Evolutionary conservation across 1,284 basidiomycete species (phyloP).

Genomic region (Boletellus dicymbophilus): DNA sequence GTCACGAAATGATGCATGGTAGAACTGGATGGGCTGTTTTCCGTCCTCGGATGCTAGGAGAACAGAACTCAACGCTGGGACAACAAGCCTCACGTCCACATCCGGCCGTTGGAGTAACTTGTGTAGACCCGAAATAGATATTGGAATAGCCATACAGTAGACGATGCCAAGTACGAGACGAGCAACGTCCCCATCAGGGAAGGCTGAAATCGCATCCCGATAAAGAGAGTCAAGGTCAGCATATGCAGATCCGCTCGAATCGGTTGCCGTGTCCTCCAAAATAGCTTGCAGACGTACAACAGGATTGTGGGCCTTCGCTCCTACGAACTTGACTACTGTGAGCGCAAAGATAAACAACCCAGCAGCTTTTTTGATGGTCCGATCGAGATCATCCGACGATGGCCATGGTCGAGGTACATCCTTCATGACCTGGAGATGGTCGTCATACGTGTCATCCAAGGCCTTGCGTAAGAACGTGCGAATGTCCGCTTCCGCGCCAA

Average conservation of each 20-base stretch:
- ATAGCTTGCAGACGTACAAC: constrained; percentile 15
- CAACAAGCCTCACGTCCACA: constrained; percentile 16
- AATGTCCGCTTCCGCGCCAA: constrained; percentile 21
- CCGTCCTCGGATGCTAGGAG: constrained; percentile 21
- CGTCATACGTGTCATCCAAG: constrained; percentile 10
- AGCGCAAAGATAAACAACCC: constrained; percentile 31
- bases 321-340: constrained; percentile 23
- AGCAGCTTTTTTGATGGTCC: constrained; percentile 19
- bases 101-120: constrained; percentile 13
- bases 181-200: constrained; percentile 13
- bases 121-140: constrained; percentile 19
- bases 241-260: constrained; percentile 13
- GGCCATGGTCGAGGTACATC: constrained; percentile 27
- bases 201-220: constrained; percentile 21
- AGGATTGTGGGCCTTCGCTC: constrained; percentile 14
- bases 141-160: constrained; percentile 15
- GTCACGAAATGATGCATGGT: constrained; percentile 25
- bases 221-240: constrained; percentile 23
- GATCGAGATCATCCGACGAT: constrained; percentile 15
- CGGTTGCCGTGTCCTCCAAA: constrained; percentile 7
- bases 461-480: constrained; percentile 17
- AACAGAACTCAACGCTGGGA: constrained; percentile 22
- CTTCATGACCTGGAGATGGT: constrained; percentile 20
- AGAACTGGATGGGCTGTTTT: constrained; percentile 22
- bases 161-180: constrained; percentile 22